Base-by-base conservation (phyloP, 306 rosid genomes). In the Trifolium subterraneum region DNA sequence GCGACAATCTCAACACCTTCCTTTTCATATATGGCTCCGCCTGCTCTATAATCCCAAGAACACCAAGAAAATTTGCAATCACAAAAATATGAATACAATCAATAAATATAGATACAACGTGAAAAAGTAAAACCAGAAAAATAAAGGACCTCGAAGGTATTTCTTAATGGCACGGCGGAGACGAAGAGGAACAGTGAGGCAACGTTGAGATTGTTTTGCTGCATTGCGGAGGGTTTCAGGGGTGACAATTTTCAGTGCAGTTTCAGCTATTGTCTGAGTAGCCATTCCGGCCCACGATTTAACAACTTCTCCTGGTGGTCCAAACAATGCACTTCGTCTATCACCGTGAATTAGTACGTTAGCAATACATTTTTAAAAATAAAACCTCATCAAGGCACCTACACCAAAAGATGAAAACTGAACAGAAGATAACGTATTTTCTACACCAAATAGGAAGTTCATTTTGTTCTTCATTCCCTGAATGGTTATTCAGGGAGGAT, bases 141-240 rank as follows among this genome's bases (percentile, higher is more conserved):
- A 68, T 13, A 63, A 35, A 44, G 23, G 69, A 92, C 99, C 97
- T 92, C 78, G 86, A 71, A 94, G 88, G 82, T 91, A 92, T 72
- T 87, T 88, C 73, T 92, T 94, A 33, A 92, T 88, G 80, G 98
- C 89, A 18, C 89, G 96, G 61, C 99, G 97, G 33, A 92, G 96
- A 78, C 72, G 91, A 38, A 94, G 83, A 16, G 97, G 95, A 64
- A 92, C 90, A 51, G 76, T 61, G 73, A 84, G 83, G 81, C 96
- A 94, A 12, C 95, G 86, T 65, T 83, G 50, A 8, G 99, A 94
- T 48, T 94, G 98, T 72, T 86, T 94, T 68, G 96, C 98, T 5
- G 96, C 97, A 62, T 80, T 31, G 79, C 86, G 96, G 41, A 94
- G 84, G 66, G 83, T 79, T 78, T 90, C 92, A 3, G 86, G 83